phyloP scores from a whole-genome alignment of 176 grass and related monocot genomes.

The Pontederia paniculata region DNA sequence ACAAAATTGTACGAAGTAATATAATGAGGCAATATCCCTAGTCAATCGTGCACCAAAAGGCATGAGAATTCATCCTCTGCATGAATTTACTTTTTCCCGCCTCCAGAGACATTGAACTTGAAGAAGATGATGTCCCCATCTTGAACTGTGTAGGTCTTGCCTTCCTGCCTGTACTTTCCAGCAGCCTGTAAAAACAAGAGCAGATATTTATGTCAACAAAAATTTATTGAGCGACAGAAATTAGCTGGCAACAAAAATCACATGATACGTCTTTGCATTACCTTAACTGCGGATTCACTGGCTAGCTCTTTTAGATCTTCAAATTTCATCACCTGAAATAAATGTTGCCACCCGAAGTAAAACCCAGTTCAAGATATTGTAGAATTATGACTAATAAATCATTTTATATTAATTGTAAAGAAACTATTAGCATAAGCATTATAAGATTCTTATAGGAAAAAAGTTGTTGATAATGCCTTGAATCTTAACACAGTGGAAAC shows the following conservation, averaged over 20 bases:
- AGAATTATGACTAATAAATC: no score
- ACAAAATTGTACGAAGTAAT: no score
- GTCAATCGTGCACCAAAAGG: no score
- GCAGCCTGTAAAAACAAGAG: conserved; percentile 43
- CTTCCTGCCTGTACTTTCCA: conserved; percentile 94
- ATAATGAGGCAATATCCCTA: no score
- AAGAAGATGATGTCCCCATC: conserved; percentile 96
- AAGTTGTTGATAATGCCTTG: no score
- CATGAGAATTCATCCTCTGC: no score
- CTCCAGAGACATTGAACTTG: conserved; percentile 94
- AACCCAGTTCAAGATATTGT: not conserved
- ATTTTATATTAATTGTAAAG: no score
- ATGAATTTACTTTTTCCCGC: conserved; percentile 71
- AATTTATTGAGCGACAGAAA: not conserved
- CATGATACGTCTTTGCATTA: conserved; percentile 1
- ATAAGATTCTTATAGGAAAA: no score
- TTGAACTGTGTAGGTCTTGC: conserved; percentile 95
- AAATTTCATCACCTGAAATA: conserved; percentile 89
- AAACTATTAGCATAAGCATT: no score
- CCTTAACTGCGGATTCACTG: conserved; percentile 88
- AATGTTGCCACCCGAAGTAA: no score
- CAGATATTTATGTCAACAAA: conserved; percentile 5
- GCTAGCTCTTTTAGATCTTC: conserved; percentile 88
- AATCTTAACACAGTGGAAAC: no score
- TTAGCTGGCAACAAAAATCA: no score